phyloP scores from a whole-genome alignment of 2,329 filamentous ascomycete species.

The Ophiocordyceps australis region DNA sequence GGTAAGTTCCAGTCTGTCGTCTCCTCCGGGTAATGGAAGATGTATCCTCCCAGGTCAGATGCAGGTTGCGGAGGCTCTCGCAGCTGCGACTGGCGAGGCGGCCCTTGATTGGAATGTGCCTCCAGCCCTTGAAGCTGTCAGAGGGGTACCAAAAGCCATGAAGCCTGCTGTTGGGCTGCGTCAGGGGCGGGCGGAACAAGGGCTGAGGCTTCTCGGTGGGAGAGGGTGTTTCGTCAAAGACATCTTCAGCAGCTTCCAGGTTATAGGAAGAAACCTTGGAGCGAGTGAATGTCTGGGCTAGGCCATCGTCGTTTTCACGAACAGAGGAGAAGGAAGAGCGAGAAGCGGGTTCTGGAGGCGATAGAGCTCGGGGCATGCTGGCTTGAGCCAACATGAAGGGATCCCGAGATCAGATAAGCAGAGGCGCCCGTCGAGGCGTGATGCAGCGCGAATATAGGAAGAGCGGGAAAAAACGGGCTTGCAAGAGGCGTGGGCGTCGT shows the following conservation, averaged over 20 bases:
- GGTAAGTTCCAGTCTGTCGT: slow-evolving; percentile 7
- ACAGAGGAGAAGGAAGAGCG: slow-evolving; percentile 45
- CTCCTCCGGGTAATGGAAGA: slow-evolving; percentile 14
- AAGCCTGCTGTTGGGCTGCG: slow-evolving; percentile 34
- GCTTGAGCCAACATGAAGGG: slow-evolving; percentile 15
- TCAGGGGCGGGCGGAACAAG: slow-evolving; percentile 31
- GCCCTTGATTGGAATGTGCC: slow-evolving; percentile 39
- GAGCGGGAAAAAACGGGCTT: no score
- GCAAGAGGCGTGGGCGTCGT: no score
- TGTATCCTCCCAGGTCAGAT: slow-evolving; percentile 33
- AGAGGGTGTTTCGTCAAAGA: slow-evolving; percentile 29
- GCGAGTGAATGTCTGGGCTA: slow-evolving; percentile 44
- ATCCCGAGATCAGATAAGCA: no score
- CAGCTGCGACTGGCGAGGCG: slow-evolving; percentile 42
- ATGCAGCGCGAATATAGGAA: no score
- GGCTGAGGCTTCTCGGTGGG: slow-evolving; percentile 22
- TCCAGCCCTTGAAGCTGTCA: slow-evolving; percentile 43
- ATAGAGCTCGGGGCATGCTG: slow-evolving; percentile 18
- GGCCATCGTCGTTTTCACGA: slow-evolving; percentile 37
- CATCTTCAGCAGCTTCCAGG: slow-evolving; percentile 26
- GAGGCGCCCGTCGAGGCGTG: no score
- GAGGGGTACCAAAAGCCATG: slow-evolving; percentile 40
- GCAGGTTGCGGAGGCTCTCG: slow-evolving; percentile 37
- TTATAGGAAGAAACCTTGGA: slow-evolving; percentile 47
- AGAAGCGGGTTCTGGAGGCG: slow-evolving; percentile 18